Percentiles rank a stretch among this genome's conserved stretches.
Evolutionary conservation across 2,329 filamentous ascomycete genomes (phyloP).

Genomic region (Nemania serpens): DNA sequence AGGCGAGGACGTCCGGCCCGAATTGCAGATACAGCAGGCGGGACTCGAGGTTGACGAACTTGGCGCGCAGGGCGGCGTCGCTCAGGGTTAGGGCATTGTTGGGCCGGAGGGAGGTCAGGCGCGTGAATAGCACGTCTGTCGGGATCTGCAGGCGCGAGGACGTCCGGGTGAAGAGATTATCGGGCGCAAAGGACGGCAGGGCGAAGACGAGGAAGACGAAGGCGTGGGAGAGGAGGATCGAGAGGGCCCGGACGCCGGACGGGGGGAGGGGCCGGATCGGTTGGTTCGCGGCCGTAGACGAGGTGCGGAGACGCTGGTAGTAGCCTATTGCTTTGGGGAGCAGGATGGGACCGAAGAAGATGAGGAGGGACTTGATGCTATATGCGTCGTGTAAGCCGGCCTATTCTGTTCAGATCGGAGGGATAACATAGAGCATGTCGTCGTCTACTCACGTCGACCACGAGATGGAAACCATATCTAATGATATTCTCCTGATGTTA

Average conservation of each 20-base stretch:
- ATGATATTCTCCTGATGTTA: slow-evolving; percentile 10
- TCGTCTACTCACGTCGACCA: slow-evolving; percentile 53
- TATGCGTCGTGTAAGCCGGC: slow-evolving; percentile 20
- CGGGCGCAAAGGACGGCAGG: slow-evolving; percentile 69
- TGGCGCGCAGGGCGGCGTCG: slow-evolving; percentile 69
- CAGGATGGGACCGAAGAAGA: slow-evolving; percentile 73
- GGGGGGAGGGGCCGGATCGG: slow-evolving; percentile 61
- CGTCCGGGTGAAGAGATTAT: slow-evolving; percentile 81
- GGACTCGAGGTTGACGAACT: slow-evolving; percentile 72
- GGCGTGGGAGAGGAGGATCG: slow-evolving; percentile 58
- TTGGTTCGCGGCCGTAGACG: slow-evolving; percentile 50
- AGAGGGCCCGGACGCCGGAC: slow-evolving; percentile 60
- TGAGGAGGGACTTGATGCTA: slow-evolving; percentile 59
- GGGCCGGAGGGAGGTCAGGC: slow-evolving; percentile 65
- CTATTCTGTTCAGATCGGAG: neutral
- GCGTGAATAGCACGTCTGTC: slow-evolving; percentile 81
- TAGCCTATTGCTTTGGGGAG: slow-evolving; percentile 68
- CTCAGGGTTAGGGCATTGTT: slow-evolving; percentile 51
- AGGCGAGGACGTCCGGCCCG: slow-evolving; percentile 73
- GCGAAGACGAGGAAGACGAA: slow-evolving; percentile 62
- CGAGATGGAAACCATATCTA: slow-evolving; percentile 45
- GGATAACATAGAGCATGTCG: neutral
- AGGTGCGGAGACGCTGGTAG: slow-evolving; percentile 61
- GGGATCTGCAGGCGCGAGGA: slow-evolving; percentile 83
- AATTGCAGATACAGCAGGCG: slow-evolving; percentile 82